Conservation (phyloP, 148 eudicot genomes). For the Euryodendron excelsum region DNA sequence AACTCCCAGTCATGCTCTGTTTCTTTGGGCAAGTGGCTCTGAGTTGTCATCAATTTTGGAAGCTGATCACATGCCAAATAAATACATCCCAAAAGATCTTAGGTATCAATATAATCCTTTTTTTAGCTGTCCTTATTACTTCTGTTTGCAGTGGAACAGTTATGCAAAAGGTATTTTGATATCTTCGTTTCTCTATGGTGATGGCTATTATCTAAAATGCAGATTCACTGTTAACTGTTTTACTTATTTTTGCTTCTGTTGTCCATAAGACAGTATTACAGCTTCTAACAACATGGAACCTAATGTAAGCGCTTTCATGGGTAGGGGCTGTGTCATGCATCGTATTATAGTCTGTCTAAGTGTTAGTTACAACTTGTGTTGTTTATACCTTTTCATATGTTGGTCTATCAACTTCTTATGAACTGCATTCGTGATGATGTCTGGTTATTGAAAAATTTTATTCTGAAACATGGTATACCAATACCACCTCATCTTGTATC, state of each 20-base stretch:
- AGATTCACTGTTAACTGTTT: background rate
- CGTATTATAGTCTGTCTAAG: background rate
- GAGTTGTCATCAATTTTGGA: constrained; percentile 75
- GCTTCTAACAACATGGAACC: background rate
- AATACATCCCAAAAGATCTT: constrained; percentile 70
- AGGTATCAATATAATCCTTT: constrained; percentile 39
- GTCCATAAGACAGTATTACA: background rate
- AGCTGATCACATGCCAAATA: constrained; percentile 90
- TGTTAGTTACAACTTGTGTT: background rate
- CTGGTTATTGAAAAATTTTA: too few relatives aligned
- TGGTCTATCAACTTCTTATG: background rate
- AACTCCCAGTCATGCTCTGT: constrained; percentile 76
- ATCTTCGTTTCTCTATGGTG: background rate
- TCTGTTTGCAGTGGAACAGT: background rate
- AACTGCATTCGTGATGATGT: too few relatives aligned
- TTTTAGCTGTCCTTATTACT: background rate
- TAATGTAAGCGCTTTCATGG: background rate
- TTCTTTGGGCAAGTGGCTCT: constrained; percentile 94
- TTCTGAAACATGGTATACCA: too few relatives aligned
- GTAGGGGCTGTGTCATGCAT: background rate
- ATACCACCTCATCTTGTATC: too few relatives aligned
- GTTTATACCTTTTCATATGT: background rate
- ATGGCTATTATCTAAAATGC: background rate
- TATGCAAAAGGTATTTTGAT: background rate
- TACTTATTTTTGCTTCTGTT: background rate